These are phyloP conservation scores for Eucalyptus erythrocorys DNA, from an alignment of 345 rosid species.

Conservation along the genomic window DNA sequence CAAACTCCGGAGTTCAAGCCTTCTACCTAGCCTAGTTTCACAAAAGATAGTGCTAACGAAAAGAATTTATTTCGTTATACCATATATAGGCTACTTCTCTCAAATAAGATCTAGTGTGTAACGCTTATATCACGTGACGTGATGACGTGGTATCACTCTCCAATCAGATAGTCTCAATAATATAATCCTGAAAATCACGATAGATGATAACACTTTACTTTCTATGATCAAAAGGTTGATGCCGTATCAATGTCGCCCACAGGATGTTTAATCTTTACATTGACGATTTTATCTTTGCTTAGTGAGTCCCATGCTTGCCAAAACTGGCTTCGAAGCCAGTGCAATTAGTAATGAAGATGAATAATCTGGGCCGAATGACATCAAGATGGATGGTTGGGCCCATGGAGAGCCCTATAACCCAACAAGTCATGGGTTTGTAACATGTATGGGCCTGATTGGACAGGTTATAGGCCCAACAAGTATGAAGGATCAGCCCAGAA, in stretches of 20 bases:
- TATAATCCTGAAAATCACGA: neutral
- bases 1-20: neutral
- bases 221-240: neutral
- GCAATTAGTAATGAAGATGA: neutral
- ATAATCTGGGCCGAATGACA: neutral
- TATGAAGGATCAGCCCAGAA: neutral
- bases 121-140: neutral
- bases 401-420: neutral
- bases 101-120: fast-evolving
- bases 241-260: neutral
- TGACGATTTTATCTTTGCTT: neutral
- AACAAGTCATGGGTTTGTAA: neutral
- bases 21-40: neutral
- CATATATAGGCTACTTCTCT: neutral
- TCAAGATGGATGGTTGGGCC: neutral
- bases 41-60: neutral
- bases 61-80: neutral
- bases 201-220: neutral
- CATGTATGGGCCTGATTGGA: neutral
- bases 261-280: neutral
- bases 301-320: neutral
- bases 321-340: neutral
- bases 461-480: neutral
- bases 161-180: neutral
- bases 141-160: neutral